Evolutionary conservation across 805 yeast species (phyloP).

Genomic region (Suhomyces pyralidae): DNA sequence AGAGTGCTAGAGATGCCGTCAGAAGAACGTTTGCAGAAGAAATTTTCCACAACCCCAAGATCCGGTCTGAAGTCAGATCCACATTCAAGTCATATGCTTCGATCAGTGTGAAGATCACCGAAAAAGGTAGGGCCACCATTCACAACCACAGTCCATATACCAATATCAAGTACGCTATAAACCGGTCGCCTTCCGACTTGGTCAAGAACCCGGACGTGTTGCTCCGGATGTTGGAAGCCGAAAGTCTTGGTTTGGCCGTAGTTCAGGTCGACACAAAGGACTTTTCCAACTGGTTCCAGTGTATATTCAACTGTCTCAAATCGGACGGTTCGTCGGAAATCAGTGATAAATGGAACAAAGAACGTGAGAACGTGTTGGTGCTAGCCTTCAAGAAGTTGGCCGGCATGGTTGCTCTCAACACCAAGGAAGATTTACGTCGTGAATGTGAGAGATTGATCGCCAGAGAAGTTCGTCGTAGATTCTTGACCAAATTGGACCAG

Average conservation of each 20-base stretch:
- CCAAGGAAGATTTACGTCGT: constrained; percentile 77
- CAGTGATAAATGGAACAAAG: constrained; percentile 76
- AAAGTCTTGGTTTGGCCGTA: constrained; percentile 66
- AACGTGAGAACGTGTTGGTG: constrained; percentile 64
- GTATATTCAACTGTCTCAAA: constrained; percentile 50
- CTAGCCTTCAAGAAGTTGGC: constrained; percentile 66
- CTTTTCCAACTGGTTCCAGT: constrained; percentile 39
- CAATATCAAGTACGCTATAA: constrained; percentile 87
- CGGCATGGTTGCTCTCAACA: constrained; percentile 64
- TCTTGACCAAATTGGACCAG: constrained; percentile 76
- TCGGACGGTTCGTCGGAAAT: constrained; percentile 78
- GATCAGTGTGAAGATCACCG: constrained; percentile 74
- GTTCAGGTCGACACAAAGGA: constrained; percentile 57
- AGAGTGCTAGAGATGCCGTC: constrained; percentile 68
- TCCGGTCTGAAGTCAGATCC: constrained; percentile 66
- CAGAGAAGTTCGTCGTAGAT: constrained; percentile 64
- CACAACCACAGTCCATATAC: constrained; percentile 78
- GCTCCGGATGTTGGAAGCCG: constrained; percentile 90
- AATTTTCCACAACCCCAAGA: constrained; percentile 72
- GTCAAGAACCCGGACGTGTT: constrained; percentile 74
- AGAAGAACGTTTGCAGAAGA: constrained; percentile 76
- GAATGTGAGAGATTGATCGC: constrained; percentile 71
- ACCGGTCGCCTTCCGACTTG: constrained; percentile 75
- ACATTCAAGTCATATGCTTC: constrained; percentile 63
- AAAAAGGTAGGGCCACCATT: constrained; percentile 66